Conservation (phyloP, 73 alveolate genomes). For the Paramecium sexaurelia region DNA sequence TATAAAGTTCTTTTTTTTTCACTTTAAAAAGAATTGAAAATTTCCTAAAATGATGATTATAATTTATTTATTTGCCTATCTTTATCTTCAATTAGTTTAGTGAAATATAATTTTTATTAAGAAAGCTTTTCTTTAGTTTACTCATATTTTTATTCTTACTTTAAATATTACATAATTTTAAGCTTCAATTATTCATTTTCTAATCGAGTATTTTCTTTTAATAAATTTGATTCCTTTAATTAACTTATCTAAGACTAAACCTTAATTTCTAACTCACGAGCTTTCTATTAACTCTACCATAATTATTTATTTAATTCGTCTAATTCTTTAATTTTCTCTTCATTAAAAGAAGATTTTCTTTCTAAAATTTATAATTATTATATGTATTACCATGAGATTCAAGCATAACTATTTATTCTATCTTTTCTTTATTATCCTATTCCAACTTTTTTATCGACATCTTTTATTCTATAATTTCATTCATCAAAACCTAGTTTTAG, state of each 20-base stretch:
- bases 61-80: slow-evolving; percentile 2
- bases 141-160: not conserved
- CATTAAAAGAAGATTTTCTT: not conserved
- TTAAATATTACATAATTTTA: not conserved
- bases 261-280: not conserved
- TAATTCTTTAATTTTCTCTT: not conserved
- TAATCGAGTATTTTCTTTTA: not conserved
- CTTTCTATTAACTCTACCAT: not conserved
- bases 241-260: not conserved
- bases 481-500: not conserved
- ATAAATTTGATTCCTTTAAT: not conserved
- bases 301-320: slow-evolving; percentile 11
- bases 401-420: not conserved
- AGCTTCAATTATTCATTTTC: slow-evolving; percentile 45
- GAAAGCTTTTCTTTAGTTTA: not conserved
- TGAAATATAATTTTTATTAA: not conserved
- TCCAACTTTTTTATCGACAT: not conserved
- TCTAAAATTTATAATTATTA: not conserved
- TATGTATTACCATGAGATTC: not conserved
- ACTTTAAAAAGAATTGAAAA: not conserved
- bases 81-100: slow-evolving; percentile 31
- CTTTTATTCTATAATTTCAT: not conserved
- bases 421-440: not conserved
- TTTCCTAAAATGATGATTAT: not conserved
- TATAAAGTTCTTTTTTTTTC: slow-evolving; percentile 23